phyloP scores from a whole-genome alignment of 352 stramenopile genomes.

The Globisporangium recalcitrans region DNA sequence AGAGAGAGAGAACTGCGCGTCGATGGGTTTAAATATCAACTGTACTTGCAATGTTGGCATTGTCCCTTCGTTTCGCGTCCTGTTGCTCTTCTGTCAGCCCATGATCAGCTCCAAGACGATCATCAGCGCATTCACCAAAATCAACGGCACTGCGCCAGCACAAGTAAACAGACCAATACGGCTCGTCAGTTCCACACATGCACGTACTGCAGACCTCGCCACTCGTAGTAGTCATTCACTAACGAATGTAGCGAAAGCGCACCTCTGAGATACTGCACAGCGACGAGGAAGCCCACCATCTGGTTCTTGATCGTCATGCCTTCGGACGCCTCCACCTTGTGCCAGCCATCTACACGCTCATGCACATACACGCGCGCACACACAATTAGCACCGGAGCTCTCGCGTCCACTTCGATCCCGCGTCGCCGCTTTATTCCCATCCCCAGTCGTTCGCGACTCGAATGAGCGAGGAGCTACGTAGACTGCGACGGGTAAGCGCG shows the following conservation, averaged over 20 bases:
- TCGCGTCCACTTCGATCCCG: neutral
- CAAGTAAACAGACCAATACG: constrained; percentile 1
- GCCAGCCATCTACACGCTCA: constrained; percentile 67
- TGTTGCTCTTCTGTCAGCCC: constrained; percentile 27
- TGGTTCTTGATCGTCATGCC: constrained; percentile 87
- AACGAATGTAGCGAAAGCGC: constrained; percentile 11
- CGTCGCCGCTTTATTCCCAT: neutral
- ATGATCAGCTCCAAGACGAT: constrained; percentile 78
- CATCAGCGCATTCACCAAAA: constrained; percentile 78
- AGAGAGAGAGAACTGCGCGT: neutral
- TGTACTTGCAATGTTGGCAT: constrained; percentile 7
- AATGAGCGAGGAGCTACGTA: neutral
- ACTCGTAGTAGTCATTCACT: no score
- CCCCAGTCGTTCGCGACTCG: neutral
- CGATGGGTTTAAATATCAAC: constrained; percentile 6
- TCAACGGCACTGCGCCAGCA: constrained; percentile 54
- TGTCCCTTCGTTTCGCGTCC: constrained; percentile 1
- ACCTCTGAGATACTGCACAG: constrained; percentile 84
- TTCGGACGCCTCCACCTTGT: constrained; percentile 73
- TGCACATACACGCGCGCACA: neutral
- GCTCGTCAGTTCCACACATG: neutral
- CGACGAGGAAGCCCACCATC: constrained; percentile 76
- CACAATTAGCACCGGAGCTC: neutral
- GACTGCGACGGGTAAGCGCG: neutral
- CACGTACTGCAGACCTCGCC: no score